Evolutionary conservation across 768 basidiomycete genomes (phyloP).

Genomic region (Mrakia blollopis): DNA sequence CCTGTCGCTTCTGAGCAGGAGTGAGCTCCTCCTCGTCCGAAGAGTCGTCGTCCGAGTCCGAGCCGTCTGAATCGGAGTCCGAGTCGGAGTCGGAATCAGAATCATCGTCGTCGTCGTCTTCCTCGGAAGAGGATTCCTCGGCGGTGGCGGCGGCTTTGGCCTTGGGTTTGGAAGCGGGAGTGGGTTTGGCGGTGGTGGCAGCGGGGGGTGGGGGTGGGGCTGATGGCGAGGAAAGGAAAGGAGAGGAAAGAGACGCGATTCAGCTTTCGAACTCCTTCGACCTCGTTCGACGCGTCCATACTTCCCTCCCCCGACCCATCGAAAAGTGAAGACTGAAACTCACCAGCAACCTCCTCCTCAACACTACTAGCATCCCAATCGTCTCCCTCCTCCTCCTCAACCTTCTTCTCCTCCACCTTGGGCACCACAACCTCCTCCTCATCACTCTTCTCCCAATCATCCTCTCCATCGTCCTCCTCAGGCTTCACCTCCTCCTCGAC

Average conservation of each 20-base stretch:
- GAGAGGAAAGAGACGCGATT: not conserved
- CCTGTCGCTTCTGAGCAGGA: slow-evolving; percentile 60
- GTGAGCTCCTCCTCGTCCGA: slow-evolving; percentile 51
- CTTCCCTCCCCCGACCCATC: not conserved
- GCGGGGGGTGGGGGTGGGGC: slow-evolving; percentile 34
- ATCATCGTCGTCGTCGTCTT: slow-evolving; percentile 51
- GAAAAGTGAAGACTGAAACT: not conserved
- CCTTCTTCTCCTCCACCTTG: slow-evolving; percentile 14
- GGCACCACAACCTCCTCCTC: slow-evolving; percentile 28
- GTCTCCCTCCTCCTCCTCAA: slow-evolving; percentile 39
- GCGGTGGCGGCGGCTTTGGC: slow-evolving; percentile 47
- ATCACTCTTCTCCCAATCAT: slow-evolving; percentile 45
- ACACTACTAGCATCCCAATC: slow-evolving; percentile 66
- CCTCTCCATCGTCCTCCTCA: slow-evolving; percentile 43
- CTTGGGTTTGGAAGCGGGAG: slow-evolving; percentile 36
- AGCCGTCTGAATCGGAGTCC: slow-evolving; percentile 38
- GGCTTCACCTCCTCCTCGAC: slow-evolving; percentile 38
- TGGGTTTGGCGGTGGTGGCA: slow-evolving; percentile 31
- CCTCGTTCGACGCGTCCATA: not conserved
- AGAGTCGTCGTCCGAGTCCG: slow-evolving; percentile 37
- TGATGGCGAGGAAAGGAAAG: not conserved
- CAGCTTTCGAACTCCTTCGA: not conserved
- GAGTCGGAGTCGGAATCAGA: slow-evolving; percentile 41
- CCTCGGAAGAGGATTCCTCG: slow-evolving; percentile 49
- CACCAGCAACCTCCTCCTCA: slow-evolving; percentile 49